A percentile compares a stretch with the other conserved stretches of the same genome.
These are phyloP conservation scores for Heterobasidion parviporum DNA, from an alignment of 1,284 basidiomycete genomes.

Conservation along the genomic window DNA sequence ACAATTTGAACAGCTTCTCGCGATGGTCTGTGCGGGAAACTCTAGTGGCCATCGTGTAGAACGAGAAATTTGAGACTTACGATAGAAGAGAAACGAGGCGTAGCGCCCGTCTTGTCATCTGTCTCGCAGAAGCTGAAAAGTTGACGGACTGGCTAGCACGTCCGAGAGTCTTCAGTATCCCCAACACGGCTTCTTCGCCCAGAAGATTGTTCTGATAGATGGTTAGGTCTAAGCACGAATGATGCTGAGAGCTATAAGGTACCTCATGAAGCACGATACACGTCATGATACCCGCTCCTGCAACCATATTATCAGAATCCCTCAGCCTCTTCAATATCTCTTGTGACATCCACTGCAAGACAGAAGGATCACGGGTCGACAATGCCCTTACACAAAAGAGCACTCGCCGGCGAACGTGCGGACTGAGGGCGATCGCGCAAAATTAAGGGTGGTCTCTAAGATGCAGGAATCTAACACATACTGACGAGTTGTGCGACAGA, in stretches of 20 bases:
- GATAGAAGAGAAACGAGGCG: neutral
- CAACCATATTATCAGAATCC: conserved; percentile 39
- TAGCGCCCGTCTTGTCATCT: neutral
- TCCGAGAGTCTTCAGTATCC: neutral
- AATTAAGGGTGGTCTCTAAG: conserved; percentile 4
- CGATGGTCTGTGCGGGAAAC: neutral
- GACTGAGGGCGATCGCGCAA: conserved; percentile 25
- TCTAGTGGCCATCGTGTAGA: neutral
- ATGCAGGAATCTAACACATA: conserved; percentile 23
- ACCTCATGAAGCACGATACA: conserved; percentile 19
- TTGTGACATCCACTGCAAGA: conserved; percentile 36
- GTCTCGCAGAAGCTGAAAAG: neutral
- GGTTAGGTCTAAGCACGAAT: neutral
- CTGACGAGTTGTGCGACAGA: conserved; percentile 68
- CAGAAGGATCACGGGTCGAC: conserved; percentile 35
- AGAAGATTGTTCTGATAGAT: conserved; percentile 1
- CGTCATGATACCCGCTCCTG: conserved; percentile 38
- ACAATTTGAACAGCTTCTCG: neutral
- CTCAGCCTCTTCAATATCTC: conserved; percentile 35
- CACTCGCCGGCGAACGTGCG: conserved; percentile 51
- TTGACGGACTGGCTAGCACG: neutral
- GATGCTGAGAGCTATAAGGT: neutral
- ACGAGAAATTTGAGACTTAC: conserved; percentile 9
- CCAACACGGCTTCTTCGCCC: neutral
- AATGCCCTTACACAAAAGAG: conserved; percentile 52